Base-by-base conservation (phyloP, 108 stramenopile genomes). In the Conticribra guillardii region DNA sequence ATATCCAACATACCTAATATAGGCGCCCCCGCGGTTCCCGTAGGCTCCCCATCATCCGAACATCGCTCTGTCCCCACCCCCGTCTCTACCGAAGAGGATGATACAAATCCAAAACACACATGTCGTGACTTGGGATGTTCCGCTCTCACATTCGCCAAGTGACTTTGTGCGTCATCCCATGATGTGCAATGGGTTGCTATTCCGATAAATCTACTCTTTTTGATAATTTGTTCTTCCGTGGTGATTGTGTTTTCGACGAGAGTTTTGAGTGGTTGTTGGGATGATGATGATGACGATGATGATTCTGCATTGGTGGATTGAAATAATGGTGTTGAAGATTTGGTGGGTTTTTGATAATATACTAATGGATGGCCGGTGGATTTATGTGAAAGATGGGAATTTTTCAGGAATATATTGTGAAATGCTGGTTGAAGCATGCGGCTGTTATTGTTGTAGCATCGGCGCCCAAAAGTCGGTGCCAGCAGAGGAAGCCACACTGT, bases 1-100 rank as follows among this genome's bases (percentile, higher is more conserved):
- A n/a, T n/a, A n/a, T n/a, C n/a, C 37, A 11, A 41, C 37, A 11
- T 11, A 30, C 74, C 76, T 37, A 93, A 54, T 18, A 93, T 93
- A 8, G 92, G 92, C 29, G 41, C 54, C 0, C 92, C 93, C 0
- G 89, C 91, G 16, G 94, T 95, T 0, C 94, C 94, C 9, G 89
- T 82, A 1, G 94, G 94, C 74, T 95, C 94, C 16, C 94, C 94
- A 62, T 92, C 91, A 66, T 95, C 94, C 18, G 83, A 85, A 37
- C 70, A 85, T 58, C 91, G 81, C 76, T 92, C 91, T 50, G 80
- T 74, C 3, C 65, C 54, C 48, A 84, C 79, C 33, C 55, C 22
- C 18, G 47, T 33, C 47, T 46, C 49, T 26, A 28, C 57, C 55
- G 27, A 72, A 48, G 52, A 47, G 9, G 47, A 70, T 66, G 50